Evolutionary conservation across 352 stramenopile genomes (phyloP).

Genomic region (Pythium coloratum): DNA sequence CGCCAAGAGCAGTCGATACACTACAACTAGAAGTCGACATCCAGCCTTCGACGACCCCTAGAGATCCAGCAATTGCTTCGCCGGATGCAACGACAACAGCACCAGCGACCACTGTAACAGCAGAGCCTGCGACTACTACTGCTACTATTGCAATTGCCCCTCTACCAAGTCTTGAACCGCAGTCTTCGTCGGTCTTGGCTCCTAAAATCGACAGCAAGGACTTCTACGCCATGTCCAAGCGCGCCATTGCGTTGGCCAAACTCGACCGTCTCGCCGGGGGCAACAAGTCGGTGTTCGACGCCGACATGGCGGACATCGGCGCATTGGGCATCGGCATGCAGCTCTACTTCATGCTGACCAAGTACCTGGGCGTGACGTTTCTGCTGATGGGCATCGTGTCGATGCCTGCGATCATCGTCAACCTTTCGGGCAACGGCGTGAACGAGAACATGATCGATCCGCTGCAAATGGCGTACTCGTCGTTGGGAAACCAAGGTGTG

Average conservation of each 20-base stretch:
- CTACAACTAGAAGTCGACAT: neutral
- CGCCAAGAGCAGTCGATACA: neutral
- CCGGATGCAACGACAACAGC: neutral
- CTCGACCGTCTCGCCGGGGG: constrained; percentile 60
- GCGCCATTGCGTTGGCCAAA: constrained; percentile 40
- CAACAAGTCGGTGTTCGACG: constrained; percentile 64
- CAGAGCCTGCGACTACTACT: too few relatives aligned
- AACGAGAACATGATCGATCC: constrained; percentile 68
- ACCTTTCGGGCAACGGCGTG: constrained; percentile 66
- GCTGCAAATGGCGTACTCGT: constrained; percentile 68
- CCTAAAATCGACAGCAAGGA: constrained; percentile 40
- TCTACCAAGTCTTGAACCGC: neutral
- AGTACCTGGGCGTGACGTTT: constrained; percentile 68
- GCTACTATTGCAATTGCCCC: too few relatives aligned
- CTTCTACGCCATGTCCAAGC: constrained; percentile 55
- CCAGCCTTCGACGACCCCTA: neutral
- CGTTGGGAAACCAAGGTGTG: constrained; percentile 78
- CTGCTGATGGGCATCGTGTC: constrained; percentile 70
- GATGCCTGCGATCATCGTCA: constrained; percentile 61
- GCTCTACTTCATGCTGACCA: constrained; percentile 86
- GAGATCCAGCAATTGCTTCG: neutral
- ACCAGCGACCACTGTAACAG: too few relatives aligned
- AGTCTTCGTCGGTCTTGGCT: neutral
- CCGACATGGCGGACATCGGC: constrained; percentile 71
- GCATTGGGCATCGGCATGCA: constrained; percentile 79